Conservation (phyloP, 2,329 filamentous ascomycete genomes). For the Penicillium corylophilum region DNA sequence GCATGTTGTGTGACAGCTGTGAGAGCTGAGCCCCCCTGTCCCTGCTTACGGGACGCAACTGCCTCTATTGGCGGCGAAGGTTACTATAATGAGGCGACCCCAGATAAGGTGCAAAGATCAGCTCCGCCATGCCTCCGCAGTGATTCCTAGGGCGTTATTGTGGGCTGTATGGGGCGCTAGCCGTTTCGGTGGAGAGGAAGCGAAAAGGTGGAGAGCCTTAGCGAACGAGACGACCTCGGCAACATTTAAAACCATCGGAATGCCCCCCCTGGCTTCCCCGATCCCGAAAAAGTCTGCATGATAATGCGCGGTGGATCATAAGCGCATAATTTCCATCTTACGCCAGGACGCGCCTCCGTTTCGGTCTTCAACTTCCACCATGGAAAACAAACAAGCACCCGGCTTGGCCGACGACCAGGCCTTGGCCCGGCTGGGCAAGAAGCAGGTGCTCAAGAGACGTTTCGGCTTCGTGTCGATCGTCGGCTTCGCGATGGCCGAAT, state of each 20-base stretch:
- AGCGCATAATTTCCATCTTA: neutral
- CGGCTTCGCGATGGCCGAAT: conserved; percentile 46
- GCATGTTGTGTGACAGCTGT: neutral
- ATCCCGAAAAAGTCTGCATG: neutral
- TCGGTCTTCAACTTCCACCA: conserved; percentile 1
- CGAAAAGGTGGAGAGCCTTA: conserved; percentile 5
- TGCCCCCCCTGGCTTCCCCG: neutral
- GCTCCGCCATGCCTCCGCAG: conserved; percentile 10
- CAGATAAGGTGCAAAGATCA: neutral
- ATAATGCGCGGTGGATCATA: conserved; percentile 9
- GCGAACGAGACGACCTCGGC: conserved; percentile 10
- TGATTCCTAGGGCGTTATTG: neutral
- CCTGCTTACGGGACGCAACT: conserved; percentile 3
- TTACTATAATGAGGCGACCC: neutral
- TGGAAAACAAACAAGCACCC: conserved; percentile 6
- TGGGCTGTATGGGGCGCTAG: conserved; percentile 6
- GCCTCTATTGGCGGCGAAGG: neutral
- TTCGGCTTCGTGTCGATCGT: conserved; percentile 46
- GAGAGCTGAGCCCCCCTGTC: neutral
- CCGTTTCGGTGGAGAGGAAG: conserved; percentile 4
- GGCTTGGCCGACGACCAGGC: conserved; percentile 33
- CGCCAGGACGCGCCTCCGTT: neutral
- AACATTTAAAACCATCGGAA: conserved; percentile 5
- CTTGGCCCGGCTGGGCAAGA: conserved; percentile 47
- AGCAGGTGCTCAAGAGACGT: conserved; percentile 46